These are phyloP conservation scores for Alisma plantagoaquatica DNA, from an alignment of 106 monocot species.

Conservation along the genomic window DNA sequence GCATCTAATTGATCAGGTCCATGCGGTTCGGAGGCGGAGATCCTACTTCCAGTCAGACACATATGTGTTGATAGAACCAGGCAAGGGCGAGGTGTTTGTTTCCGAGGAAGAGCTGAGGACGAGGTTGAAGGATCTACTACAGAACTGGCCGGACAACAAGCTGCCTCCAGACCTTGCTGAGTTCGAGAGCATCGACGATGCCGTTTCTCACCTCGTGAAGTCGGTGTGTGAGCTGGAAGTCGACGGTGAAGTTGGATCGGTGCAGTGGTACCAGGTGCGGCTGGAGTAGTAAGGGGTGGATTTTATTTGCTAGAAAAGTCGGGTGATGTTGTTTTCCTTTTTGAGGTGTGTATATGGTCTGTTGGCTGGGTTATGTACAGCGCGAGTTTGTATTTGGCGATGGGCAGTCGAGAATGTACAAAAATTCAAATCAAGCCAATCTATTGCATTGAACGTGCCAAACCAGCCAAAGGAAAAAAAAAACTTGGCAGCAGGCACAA, in stretches of 20 bases:
- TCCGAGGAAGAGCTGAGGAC: constrained; percentile 50
- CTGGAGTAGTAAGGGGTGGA: constrained; percentile 49
- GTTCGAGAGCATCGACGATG: constrained; percentile 53
- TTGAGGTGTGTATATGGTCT: no score
- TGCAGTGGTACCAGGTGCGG: constrained; percentile 88
- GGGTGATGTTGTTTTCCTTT: no score
- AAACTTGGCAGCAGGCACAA: no score
- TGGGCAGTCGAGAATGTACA: no score
- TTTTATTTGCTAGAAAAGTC: no score
- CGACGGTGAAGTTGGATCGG: constrained; percentile 61
- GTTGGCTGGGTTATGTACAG: no score
- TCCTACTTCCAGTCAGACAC: constrained; percentile 60
- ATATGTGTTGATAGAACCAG: constrained; percentile 71
- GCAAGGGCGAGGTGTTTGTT: constrained; percentile 61
- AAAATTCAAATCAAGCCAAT: no score
- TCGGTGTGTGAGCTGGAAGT: constrained; percentile 84
- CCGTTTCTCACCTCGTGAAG: constrained; percentile 56
- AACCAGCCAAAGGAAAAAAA: no score
- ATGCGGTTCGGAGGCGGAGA: constrained; percentile 55
- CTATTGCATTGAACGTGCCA: no score
- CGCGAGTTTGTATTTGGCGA: no score
- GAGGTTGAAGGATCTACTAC: constrained; percentile 57
- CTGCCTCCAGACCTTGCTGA: constrained; percentile 67
- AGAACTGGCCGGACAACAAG: constrained; percentile 51
- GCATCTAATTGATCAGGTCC: no score